Conservation (phyloP, 352 stramenopile genomes). For the Poterioochromonas sp. region DNA sequence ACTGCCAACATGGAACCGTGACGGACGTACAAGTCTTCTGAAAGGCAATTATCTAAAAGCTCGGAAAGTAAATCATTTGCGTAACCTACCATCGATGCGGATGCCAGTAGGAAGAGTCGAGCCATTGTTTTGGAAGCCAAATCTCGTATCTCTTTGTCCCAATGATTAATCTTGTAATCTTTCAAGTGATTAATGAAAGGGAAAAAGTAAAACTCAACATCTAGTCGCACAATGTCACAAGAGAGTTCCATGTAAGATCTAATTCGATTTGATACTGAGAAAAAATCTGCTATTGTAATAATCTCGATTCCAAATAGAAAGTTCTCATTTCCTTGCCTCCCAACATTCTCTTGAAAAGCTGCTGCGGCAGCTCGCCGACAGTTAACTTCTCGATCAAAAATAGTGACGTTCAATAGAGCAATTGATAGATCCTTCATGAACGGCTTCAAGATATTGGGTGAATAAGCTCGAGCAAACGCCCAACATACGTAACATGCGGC, state of each 20-base stretch:
- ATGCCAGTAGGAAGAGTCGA: conserved; percentile 64
- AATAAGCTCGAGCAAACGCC: conserved; percentile 51
- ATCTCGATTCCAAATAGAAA: conserved; percentile 94
- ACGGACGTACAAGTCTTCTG: conserved; percentile 69
- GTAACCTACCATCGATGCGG: too few relatives aligned
- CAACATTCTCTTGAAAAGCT: conserved; percentile 81
- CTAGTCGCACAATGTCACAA: conserved; percentile 62
- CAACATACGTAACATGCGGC: conserved; percentile 95
- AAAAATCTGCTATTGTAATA: conserved; percentile 92
- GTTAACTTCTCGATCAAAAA: conserved; percentile 92
- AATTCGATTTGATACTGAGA: conserved; percentile 78
- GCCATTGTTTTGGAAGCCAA: conserved; percentile 72
- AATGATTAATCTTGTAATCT: conserved; percentile 80
- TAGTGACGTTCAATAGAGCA: conserved; percentile 80
- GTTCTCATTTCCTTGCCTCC: conserved; percentile 60
- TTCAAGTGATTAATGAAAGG: conserved; percentile 67
- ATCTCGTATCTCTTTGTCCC: conserved; percentile 80
- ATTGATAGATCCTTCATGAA: conserved; percentile 67
- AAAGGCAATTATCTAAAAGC: conserved; percentile 54
- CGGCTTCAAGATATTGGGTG: conserved; percentile 35
- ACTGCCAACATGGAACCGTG: conserved; percentile 85
- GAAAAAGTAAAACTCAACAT: conserved; percentile 60
- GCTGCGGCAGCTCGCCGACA: conserved; percentile 91
- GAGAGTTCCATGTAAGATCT: conserved; percentile 84
- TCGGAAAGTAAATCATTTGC: conserved; percentile 62